Evolutionary conservation across 176 grass and related monocot species (phyloP).

Genomic region (Melocanna baccifera): DNA sequence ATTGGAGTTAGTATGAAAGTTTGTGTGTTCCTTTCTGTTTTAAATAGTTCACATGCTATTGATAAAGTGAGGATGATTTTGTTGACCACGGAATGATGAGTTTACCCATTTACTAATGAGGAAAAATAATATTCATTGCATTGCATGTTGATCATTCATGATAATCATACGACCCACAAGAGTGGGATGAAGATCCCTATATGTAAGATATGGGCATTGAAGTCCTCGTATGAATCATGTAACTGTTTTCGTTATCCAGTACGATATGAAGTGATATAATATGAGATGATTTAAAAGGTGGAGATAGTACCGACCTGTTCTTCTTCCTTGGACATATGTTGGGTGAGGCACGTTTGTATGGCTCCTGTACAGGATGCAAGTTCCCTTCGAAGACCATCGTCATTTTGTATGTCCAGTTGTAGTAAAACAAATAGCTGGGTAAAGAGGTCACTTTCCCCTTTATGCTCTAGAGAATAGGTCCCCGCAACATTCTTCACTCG

Average conservation of each 20-base stretch:
- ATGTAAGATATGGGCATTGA: too few species aligned
- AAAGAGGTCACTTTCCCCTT: conserved; percentile 82
- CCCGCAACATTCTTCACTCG: conserved; percentile 91
- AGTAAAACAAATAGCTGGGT: conserved; percentile 63
- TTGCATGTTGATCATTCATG: too few species aligned
- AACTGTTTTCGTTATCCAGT: not conserved
- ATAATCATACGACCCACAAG: too few species aligned
- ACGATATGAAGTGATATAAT: not conserved
- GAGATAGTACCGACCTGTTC: conserved; percentile 58
- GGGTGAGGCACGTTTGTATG: conserved; percentile 82
- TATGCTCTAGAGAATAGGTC: conserved; percentile 95
- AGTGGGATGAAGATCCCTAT: too few species aligned
- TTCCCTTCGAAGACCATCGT: conserved; percentile 72
- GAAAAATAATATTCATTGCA: too few species aligned
- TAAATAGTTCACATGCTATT: too few species aligned
- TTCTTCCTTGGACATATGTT: conserved; percentile 99
- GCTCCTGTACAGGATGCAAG: conserved; percentile 87
- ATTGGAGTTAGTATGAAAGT: too few species aligned
- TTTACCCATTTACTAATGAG: too few species aligned
- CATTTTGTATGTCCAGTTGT: conserved; percentile 60
- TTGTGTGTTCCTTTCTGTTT: too few species aligned
- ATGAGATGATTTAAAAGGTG: conserved; percentile 17
- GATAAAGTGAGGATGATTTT: too few species aligned
- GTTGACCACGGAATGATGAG: too few species aligned
- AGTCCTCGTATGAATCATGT: too few species aligned